A percentile compares a stretch with the other conserved stretches of the same genome.
These are phyloP conservation scores for Magnusiomyces ingens DNA, from an alignment of 1,139 yeast genomes.

Conservation along the genomic window DNA sequence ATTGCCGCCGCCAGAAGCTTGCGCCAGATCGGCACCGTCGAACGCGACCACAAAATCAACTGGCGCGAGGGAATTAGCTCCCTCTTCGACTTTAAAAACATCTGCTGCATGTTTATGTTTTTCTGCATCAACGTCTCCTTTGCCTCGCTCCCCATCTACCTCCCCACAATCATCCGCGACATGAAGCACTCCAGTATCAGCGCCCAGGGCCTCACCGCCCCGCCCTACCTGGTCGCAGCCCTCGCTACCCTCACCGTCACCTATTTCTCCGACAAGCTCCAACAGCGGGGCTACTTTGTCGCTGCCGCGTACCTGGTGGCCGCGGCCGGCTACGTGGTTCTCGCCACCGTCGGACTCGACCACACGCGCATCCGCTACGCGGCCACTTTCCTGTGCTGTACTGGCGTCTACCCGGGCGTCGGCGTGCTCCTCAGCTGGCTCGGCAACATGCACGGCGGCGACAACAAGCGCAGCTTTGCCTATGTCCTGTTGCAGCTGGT, in stretches of 20 bases:
- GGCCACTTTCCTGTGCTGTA: constrained; percentile 20
- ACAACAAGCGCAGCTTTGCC: constrained; percentile 20
- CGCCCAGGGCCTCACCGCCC: constrained; percentile 24
- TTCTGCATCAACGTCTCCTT: constrained; percentile 15
- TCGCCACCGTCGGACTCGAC: constrained; percentile 17
- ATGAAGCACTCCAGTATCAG: constrained; percentile 23
- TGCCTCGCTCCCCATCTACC: constrained; percentile 21
- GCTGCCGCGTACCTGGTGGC: constrained; percentile 16
- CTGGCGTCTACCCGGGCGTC: constrained; percentile 22
- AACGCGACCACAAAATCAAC: constrained; percentile 5
- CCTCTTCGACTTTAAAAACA: constrained; percentile 19
- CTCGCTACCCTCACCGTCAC: constrained; percentile 17
- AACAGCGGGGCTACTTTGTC: constrained; percentile 19
- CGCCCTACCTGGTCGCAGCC: constrained; percentile 22
- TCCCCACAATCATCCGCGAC: constrained; percentile 21
- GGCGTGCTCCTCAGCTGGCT: constrained; percentile 22
- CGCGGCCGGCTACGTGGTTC: constrained; percentile 21
- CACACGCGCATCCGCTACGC: constrained; percentile 20
- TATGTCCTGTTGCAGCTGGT: constrained; percentile 20
- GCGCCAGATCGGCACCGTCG: constrained; percentile 12
- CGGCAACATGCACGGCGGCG: constrained; percentile 22
- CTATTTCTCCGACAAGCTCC: constrained; percentile 19
- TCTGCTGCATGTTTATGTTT: constrained; percentile 16
- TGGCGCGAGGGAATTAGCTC: constrained; percentile 5
- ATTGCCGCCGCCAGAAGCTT: constrained; percentile 14